Evolutionary conservation across 2,329 filamentous ascomycete species (phyloP).

Genomic region (Fusarium setosum): DNA sequence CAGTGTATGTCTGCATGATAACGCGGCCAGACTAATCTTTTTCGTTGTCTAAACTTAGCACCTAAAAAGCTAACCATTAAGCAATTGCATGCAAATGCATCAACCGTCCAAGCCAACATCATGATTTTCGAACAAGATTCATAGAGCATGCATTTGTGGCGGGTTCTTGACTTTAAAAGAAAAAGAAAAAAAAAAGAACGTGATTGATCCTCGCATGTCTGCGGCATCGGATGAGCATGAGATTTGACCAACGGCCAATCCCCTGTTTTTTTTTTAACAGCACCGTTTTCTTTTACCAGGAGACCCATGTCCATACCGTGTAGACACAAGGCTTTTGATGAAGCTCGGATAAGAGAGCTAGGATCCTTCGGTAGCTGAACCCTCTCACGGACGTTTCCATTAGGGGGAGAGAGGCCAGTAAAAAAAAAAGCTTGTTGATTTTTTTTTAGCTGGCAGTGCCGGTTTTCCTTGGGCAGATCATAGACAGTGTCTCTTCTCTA

Average conservation of each 20-base stretch:
- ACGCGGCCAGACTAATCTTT: background rate
- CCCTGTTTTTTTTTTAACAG: background rate
- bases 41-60: background rate
- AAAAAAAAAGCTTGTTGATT: background rate
- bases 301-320: background rate
- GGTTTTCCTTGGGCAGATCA: background rate
- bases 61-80: background rate
- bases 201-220: background rate
- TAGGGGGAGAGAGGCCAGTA: slow-evolving; percentile 11
- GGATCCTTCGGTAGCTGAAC: background rate
- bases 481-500: background rate
- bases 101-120: background rate
- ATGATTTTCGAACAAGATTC: background rate
- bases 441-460: background rate
- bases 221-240: background rate
- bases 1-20: background rate
- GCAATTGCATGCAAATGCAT: background rate
- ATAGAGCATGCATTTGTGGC: background rate
- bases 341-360: background rate
- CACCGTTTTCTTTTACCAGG: background rate
- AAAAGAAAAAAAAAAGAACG: background rate
- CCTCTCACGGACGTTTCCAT: slow-evolving; percentile 28
- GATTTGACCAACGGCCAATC: background rate
- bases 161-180: background rate
- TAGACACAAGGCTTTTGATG: background rate